These are phyloP conservation scores for Globisporangium middletonii DNA, from an alignment of 352 stramenopile genomes.

Conservation along the genomic window DNA sequence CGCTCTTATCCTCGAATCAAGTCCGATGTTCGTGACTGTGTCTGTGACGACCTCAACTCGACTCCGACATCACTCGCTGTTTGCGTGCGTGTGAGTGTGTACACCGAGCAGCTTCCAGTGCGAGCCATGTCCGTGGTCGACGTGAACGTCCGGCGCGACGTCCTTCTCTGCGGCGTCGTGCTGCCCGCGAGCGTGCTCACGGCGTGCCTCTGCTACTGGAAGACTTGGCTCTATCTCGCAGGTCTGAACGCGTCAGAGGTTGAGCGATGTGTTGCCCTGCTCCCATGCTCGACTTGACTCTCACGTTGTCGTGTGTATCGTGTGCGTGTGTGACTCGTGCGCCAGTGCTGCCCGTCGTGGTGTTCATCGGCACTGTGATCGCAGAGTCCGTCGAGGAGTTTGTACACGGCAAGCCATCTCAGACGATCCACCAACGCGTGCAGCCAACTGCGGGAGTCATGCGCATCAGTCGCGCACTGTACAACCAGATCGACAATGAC, in stretches of 20 bases:
- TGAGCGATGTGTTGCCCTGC: too few relatives aligned
- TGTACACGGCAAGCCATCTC: conserved; percentile 5
- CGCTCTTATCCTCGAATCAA: too few relatives aligned
- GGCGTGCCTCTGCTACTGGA: not conserved
- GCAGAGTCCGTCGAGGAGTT: conserved; percentile 21
- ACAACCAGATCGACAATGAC: conserved; percentile 60
- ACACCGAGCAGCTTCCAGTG: too few relatives aligned
- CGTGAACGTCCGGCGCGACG: conserved; percentile 3
- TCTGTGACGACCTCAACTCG: not conserved
- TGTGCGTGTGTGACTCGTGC: not conserved
- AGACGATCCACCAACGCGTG: not conserved
- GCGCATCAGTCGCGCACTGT: conserved; percentile 56
- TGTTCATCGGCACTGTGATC: conserved; percentile 47
- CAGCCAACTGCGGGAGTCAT: conserved; percentile 25
- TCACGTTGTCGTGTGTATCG: too few relatives aligned
- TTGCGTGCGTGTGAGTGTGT: too few relatives aligned
- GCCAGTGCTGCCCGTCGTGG: conserved; percentile 42
- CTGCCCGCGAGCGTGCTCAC: not conserved
- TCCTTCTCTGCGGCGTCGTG: not conserved
- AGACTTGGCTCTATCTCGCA: conserved; percentile 5
- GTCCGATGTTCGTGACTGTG: too few relatives aligned
- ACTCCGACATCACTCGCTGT: too few relatives aligned
- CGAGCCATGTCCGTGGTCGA: not conserved
- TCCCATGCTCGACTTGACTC: too few relatives aligned
- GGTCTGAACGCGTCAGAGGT: not conserved